Conservation (phyloP, 352 stramenopile genomes). For the Stephanocyclus meneghinianus region DNA sequence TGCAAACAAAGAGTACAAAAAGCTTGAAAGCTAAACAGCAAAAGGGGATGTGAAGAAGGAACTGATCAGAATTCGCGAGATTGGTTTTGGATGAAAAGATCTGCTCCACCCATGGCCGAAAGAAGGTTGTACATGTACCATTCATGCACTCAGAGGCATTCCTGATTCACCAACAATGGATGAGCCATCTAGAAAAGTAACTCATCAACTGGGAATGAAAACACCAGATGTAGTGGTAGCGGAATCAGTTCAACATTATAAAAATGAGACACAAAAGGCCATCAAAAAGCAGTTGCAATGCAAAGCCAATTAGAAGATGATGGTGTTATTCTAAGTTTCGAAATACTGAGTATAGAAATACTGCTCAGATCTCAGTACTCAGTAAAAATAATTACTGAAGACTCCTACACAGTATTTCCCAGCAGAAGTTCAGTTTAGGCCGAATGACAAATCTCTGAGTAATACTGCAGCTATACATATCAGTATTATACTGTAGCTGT, state of each 20-base stretch:
- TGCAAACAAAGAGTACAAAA: no score
- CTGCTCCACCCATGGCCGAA: background rate
- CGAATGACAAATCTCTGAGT: no score
- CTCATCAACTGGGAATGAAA: background rate
- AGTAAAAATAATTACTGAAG: no score
- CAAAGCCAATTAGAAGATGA: background rate
- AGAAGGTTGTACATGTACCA: background rate
- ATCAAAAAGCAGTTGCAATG: conserved; percentile 12
- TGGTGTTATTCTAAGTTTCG: no score
- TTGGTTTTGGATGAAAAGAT: conserved; percentile 23
- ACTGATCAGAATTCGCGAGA: conserved; percentile 13
- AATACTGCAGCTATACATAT: no score
- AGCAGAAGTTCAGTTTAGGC: no score
- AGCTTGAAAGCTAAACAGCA: background rate
- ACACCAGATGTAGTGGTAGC: background rate
- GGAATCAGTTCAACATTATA: background rate
- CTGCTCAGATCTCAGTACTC: no score
- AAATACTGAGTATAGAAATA: no score
- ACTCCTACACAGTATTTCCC: no score
- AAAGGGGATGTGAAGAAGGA: conserved; percentile 17
- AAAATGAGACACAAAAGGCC: background rate
- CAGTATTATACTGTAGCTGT: no score
- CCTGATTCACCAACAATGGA: background rate
- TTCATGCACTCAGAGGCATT: background rate
- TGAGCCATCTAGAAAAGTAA: conserved; percentile 4